Evolutionary conservation across 768 basidiomycete species (phyloP).

Genomic region (Russula brevipes): DNA sequence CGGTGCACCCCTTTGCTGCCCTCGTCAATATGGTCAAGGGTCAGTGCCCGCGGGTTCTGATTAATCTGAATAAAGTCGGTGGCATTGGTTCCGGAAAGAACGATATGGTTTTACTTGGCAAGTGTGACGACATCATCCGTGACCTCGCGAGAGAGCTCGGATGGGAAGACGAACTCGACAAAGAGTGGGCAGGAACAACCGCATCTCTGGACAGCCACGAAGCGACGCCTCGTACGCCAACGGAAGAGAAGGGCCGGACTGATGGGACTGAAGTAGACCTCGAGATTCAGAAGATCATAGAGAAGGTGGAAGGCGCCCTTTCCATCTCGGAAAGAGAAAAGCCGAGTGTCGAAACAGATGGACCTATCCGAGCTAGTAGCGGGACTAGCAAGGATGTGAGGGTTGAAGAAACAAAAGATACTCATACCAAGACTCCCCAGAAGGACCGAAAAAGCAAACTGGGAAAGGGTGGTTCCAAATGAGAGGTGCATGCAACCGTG

Average conservation of each 20-base stretch:
- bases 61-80: constrained; percentile 24
- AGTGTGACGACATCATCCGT: constrained; percentile 24
- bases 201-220: constrained; percentile 7
- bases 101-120: constrained; percentile 23
- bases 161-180: constrained; percentile 24
- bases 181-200: constrained; percentile 16
- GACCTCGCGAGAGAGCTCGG: constrained; percentile 22
- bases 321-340: constrained; percentile 9
- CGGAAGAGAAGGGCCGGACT: neutral
- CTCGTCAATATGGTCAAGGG: constrained; percentile 12
- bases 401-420: neutral
- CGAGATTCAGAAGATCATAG: constrained; percentile 13
- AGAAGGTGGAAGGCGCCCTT: constrained; percentile 5
- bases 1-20: constrained; percentile 25
- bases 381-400: neutral
- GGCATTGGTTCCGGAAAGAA: constrained; percentile 16
- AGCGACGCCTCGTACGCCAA: neutral
- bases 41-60: constrained; percentile 23
- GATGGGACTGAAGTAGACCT: neutral
- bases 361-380: neutral
- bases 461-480: neutral
- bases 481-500: neutral
- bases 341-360: neutral
- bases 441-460: neutral
- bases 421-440: neutral